A percentile compares a stretch with the other conserved stretches of the same genome.
phyloP scores from a whole-genome alignment of 177 flowering plant genomes.

The Telopea speciosissima region DNA sequence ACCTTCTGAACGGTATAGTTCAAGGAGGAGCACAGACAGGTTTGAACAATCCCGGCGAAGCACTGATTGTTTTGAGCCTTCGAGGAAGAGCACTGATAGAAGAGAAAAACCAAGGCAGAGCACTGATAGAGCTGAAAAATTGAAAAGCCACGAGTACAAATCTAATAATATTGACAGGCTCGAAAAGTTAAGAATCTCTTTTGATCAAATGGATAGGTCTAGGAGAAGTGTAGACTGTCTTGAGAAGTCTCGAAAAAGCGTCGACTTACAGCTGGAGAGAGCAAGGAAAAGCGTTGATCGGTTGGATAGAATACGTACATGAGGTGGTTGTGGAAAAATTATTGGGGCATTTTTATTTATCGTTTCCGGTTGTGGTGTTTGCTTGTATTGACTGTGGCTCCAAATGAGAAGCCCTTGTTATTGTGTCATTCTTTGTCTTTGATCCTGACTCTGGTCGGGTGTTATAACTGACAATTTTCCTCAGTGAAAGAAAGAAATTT shows the following conservation, averaged over 20 bases:
- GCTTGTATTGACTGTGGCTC: constrained; percentile 26
- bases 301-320: constrained; percentile 60
- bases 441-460: not conserved
- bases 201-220: constrained; percentile 68
- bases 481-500: constrained; percentile 1
- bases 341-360: constrained; percentile 20
- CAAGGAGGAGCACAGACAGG: constrained; percentile 35
- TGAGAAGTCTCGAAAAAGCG: constrained; percentile 66
- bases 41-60: constrained; percentile 64
- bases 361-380: constrained; percentile 26
- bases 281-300: constrained; percentile 85
- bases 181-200: constrained; percentile 60
- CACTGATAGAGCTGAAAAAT: constrained; percentile 52
- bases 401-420: constrained; percentile 26
- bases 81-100: constrained; percentile 75
- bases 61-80: constrained; percentile 53
- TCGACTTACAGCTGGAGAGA: constrained; percentile 64
- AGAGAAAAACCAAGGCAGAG: constrained; percentile 81
- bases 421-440: constrained; percentile 9
- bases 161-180: constrained; percentile 36
- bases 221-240: constrained; percentile 73
- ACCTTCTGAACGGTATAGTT: constrained; percentile 53
- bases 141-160: constrained; percentile 28
- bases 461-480: constrained; percentile 2
- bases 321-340: constrained; percentile 27